phyloP scores from a whole-genome alignment of 2,329 filamentous ascomycete genomes.

The Talaromyces sp. region DNA sequence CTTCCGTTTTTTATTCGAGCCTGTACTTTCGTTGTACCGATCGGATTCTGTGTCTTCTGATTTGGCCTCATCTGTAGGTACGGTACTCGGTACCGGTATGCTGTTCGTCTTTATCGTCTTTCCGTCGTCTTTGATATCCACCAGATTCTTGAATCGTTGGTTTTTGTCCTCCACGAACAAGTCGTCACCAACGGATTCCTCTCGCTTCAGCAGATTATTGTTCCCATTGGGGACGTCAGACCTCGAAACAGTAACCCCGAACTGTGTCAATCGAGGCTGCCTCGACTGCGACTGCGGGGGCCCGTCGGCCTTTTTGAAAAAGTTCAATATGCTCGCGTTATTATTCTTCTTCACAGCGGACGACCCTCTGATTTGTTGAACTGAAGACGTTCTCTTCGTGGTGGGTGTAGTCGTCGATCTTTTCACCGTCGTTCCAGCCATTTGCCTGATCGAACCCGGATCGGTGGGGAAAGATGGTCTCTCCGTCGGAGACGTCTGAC shows the following conservation, averaged over 20 bases:
- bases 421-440: slow-evolving; percentile 15
- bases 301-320: slow-evolving; percentile 68
- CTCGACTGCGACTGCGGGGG: slow-evolving; percentile 32
- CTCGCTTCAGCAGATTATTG: not conserved
- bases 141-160: slow-evolving; percentile 15
- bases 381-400: not conserved
- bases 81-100: slow-evolving; percentile 26
- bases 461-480: not conserved
- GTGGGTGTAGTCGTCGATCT: slow-evolving; percentile 7
- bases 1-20: slow-evolving; percentile 34
- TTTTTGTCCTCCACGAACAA: slow-evolving; percentile 39
- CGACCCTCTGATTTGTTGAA: not conserved
- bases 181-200: slow-evolving; percentile 15
- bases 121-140: slow-evolving; percentile 12
- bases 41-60: slow-evolving; percentile 1
- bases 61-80: not conserved
- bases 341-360: slow-evolving; percentile 24
- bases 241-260: slow-evolving; percentile 29
- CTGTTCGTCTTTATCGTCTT: slow-evolving; percentile 13
- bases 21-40: slow-evolving; percentile 33
- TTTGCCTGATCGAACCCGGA: not conserved
- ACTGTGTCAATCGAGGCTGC: slow-evolving; percentile 55
- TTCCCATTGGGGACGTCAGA: slow-evolving; percentile 23
- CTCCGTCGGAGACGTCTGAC: not conserved
- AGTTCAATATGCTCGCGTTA: slow-evolving; percentile 68